Evolutionary conservation across 257 asterid species (phyloP).

Genomic region (Plantago elongata): DNA sequence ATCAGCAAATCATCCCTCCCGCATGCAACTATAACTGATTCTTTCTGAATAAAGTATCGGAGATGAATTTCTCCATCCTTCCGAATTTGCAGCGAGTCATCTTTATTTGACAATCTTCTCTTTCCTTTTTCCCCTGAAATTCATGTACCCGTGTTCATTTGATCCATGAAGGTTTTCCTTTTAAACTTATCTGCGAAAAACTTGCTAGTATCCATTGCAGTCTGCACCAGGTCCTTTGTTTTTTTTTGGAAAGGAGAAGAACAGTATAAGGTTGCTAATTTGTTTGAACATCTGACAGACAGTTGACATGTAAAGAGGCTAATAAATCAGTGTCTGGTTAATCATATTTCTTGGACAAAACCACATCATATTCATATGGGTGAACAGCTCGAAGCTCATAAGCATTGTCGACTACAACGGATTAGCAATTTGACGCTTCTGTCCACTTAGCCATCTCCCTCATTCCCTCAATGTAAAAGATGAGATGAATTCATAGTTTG

Average conservation of each 20-base stretch:
- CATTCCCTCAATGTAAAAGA: no score
- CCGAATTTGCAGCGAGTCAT: background rate
- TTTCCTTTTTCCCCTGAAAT: background rate
- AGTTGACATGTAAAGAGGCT: slow-evolving; percentile 5
- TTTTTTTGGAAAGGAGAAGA: background rate
- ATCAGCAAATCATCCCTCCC: slow-evolving; percentile 6
- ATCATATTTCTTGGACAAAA: background rate
- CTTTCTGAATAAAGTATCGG: slow-evolving; percentile 24
- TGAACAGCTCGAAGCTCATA: no score
- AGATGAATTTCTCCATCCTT: slow-evolving; percentile 10
- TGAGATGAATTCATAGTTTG: no score
- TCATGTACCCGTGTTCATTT: background rate
- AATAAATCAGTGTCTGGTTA: background rate
- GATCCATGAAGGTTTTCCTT: background rate
- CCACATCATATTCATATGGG: no score
- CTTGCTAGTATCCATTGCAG: background rate
- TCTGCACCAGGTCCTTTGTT: background rate
- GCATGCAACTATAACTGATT: slow-evolving; percentile 25
- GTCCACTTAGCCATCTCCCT: no score
- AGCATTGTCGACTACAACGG: no score
- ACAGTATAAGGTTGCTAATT: background rate
- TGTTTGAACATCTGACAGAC: background rate
- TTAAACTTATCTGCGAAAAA: background rate
- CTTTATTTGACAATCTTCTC: background rate
- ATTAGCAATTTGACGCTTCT: no score